Percentiles rank a stretch among this genome's conserved stretches.
Evolutionary conservation across 2,329 filamentous ascomycete species (phyloP).

Genomic region (Teratosphaeria pseudoeucalypti): DNA sequence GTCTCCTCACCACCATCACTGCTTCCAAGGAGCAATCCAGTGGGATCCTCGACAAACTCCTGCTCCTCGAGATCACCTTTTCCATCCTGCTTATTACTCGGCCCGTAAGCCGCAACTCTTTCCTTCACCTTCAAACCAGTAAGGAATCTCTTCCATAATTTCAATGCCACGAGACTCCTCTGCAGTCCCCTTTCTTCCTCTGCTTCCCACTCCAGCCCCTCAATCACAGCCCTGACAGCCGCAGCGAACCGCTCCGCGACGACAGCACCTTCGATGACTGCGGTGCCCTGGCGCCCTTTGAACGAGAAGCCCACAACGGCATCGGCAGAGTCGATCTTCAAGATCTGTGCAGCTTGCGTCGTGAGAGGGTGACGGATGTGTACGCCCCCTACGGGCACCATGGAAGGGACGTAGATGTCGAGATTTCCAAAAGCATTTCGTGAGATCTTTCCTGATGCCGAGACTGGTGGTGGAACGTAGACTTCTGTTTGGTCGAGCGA

Average conservation of each 20-base stretch:
- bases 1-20: constrained; percentile 31
- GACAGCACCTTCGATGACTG: constrained; percentile 67
- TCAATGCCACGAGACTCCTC: constrained; percentile 40
- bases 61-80: constrained; percentile 10
- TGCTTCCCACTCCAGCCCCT: constrained; percentile 42
- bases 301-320: constrained; percentile 88
- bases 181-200: not conserved
- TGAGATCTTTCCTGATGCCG: constrained; percentile 55
- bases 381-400: constrained; percentile 51
- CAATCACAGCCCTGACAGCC: constrained; percentile 59
- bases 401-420: constrained; percentile 53
- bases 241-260: constrained; percentile 62
- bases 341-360: constrained; percentile 58
- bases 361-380: constrained; percentile 51
- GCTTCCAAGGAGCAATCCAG: not conserved
- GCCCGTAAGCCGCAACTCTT: constrained; percentile 52
- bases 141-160: constrained; percentile 50
- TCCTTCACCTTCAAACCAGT: constrained; percentile 59
- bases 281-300: constrained; percentile 69
- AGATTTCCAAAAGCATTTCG: constrained; percentile 53
- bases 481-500: constrained; percentile 53
- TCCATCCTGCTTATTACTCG: constrained; percentile 11
- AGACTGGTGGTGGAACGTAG: constrained; percentile 66
- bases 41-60: constrained; percentile 4
- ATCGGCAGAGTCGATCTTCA: constrained; percentile 78